Evolutionary conservation across 768 basidiomycete genomes (phyloP), one percentile per base, ranked within the genome.

Genomic region (Austroboletus festivus): DNA sequence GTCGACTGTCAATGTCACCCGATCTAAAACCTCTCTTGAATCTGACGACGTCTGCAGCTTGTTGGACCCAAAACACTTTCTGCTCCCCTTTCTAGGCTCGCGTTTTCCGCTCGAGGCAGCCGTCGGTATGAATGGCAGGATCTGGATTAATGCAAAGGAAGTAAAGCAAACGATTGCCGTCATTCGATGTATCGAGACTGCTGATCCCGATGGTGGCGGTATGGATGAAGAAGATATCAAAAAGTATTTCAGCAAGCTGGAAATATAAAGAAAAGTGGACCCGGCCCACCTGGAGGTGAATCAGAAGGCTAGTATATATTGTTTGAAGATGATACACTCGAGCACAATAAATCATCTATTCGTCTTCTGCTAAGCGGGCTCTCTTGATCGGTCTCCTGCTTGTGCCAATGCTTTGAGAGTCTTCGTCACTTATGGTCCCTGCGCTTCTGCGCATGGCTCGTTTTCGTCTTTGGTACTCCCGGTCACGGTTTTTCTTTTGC

Each of bases 51-150:
- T 46, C 16, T 40, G 9, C 56, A 94, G 93, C 46, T 71, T 96
- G 24, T 73, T 97, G 26, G 83, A 89, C 62, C 80, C 87, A 18
- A 82, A 79, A 43, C 83, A 93, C 66, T 93, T 91, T 61, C 72
- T 96, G 10, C 74, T 99, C 4, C 85, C 89, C 5, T 65, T 87
- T 2, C 76, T 96, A 20, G 93, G 93, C 5, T 75, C 82, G 10
- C 77, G 77, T 33, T 92, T 95, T 60, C 89, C 92, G 8, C 77
- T 96, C 40, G 94, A 98, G 59, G 80, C 76, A 2, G 94, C 93
- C 2, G 82, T 93, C 2, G 96, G 96, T 1, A 73, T 89, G 66
- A 99, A 99, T 62, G 95, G 94, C 2, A 80, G 88, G 37, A 81
- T 96, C 16, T 98, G 95, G 95, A 68, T 97, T 56, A 86, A 76